Percentiles rank a stretch among this genome's conserved stretches.
These are phyloP conservation scores for Nothopassalora personata DNA, from an alignment of 2,329 filamentous ascomycete species.

Conservation along the genomic window DNA sequence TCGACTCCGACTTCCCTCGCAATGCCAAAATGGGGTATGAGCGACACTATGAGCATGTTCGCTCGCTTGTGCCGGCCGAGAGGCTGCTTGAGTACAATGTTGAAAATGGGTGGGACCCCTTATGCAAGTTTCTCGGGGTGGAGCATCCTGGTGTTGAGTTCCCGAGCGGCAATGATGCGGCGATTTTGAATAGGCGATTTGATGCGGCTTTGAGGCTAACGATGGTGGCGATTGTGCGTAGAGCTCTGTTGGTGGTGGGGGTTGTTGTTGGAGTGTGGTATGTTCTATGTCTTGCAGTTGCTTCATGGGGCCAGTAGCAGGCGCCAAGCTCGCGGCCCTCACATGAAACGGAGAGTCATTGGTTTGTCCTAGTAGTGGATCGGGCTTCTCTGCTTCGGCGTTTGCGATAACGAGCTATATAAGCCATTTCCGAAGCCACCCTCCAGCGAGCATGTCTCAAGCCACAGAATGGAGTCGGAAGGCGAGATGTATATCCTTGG, in stretches of 20 bases:
- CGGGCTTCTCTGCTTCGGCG: neutral
- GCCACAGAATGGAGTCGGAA: too few species aligned
- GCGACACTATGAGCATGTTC: slow-evolving; percentile 6
- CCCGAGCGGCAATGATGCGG: slow-evolving; percentile 8
- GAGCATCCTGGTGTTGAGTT: slow-evolving; percentile 8
- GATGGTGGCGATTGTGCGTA: too few species aligned
- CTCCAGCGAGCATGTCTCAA: too few species aligned
- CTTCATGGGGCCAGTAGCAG: too few species aligned
- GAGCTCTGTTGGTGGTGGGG: too few species aligned
- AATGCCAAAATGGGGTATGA: slow-evolving; percentile 9
- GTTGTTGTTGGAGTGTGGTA: too few species aligned
- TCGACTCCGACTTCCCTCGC: neutral
- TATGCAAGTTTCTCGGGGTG: slow-evolving; percentile 13
- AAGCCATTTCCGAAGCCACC: neutral
- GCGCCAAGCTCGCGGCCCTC: too few species aligned
- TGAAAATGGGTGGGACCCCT: slow-evolving; percentile 10
- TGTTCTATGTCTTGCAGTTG: too few species aligned
- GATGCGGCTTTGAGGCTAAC: too few species aligned
- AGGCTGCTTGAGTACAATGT: slow-evolving; percentile 10
- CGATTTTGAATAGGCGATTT: too few species aligned
- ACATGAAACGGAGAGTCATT: too few species aligned
- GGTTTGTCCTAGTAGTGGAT: neutral
- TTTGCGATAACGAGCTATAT: neutral
- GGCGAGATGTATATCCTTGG: too few species aligned
- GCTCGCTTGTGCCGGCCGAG: slow-evolving; percentile 1